Conservation (phyloP, 2,329 filamentous ascomycete genomes). For the Cytospora chrysosperma region DNA sequence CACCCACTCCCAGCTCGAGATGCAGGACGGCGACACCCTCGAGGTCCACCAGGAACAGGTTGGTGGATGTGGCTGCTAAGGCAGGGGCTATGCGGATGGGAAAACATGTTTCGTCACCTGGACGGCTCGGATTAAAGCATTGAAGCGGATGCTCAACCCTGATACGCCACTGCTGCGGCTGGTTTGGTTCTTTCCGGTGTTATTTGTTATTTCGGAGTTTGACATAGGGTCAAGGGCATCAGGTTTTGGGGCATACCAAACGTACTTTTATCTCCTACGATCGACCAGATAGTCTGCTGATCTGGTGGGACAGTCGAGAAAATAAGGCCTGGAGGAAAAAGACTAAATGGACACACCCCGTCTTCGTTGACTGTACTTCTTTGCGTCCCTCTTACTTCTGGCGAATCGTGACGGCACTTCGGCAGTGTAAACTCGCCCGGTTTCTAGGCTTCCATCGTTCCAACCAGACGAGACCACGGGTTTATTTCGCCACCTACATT, state of each 20-base stretch:
- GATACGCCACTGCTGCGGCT: constrained; percentile 3
- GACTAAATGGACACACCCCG: constrained; percentile 5
- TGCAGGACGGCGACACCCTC: constrained; percentile 92
- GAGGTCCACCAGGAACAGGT: constrained; percentile 99
- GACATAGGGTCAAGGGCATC: constrained; percentile 18
- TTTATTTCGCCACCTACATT: background rate
- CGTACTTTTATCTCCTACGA: background rate
- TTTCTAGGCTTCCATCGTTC: background rate
- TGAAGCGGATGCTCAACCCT: constrained; percentile 3
- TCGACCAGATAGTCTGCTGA: constrained; percentile 11
- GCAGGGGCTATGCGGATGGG: constrained; percentile 1
- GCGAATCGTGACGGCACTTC: background rate
- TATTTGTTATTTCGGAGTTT: constrained; percentile 12
- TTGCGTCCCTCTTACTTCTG: background rate
- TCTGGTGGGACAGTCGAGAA: constrained; percentile 10
- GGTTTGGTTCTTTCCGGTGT: constrained; percentile 13
- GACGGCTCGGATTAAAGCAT: constrained; percentile 8
- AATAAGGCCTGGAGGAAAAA: background rate
- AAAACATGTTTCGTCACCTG: background rate
- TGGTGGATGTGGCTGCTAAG: constrained; percentile 57
- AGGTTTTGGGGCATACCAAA: constrained; percentile 12
- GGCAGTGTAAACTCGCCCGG: too few species aligned
- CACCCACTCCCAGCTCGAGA: constrained; percentile 69
- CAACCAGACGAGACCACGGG: background rate
- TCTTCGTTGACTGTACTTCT: background rate